phyloP scores from a whole-genome alignment of 2,329 filamentous ascomycete species.

The Fusarium xyrophilum region DNA sequence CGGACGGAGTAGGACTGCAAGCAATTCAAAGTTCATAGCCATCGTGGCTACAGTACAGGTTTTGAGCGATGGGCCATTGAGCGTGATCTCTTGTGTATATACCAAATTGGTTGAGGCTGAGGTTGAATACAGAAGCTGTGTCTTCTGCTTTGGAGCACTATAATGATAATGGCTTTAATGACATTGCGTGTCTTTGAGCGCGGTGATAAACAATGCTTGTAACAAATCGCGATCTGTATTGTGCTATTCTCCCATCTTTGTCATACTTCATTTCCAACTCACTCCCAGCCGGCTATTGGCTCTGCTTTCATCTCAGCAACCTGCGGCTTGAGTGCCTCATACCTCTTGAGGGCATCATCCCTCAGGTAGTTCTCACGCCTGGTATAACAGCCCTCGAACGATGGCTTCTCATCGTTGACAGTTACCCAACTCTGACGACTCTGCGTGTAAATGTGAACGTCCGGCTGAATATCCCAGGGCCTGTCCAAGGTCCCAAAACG shows the following conservation, averaged over 20 bases:
- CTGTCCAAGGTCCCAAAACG: conserved; percentile 55
- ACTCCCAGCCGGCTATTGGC: conserved; percentile 18
- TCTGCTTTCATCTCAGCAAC: conserved; percentile 28
- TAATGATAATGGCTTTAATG: conserved; percentile 28
- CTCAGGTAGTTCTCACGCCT: conserved; percentile 44
- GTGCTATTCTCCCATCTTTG: background rate
- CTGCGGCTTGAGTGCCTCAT: conserved; percentile 35
- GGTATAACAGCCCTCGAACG: conserved; percentile 48
- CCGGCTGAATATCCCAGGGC: conserved; percentile 49
- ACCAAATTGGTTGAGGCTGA: conserved; percentile 29
- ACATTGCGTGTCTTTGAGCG: background rate
- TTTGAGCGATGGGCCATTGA: conserved; percentile 24
- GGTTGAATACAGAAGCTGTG: conserved; percentile 34
- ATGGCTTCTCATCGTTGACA: conserved; percentile 47
- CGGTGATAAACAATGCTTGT: background rate
- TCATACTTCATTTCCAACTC: background rate
- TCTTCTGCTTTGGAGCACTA: conserved; percentile 25
- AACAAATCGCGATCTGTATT: background rate
- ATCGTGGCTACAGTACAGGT: conserved; percentile 4
- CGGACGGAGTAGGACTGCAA: conserved; percentile 20
- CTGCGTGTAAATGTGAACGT: conserved; percentile 54
- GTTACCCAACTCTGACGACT: conserved; percentile 50
- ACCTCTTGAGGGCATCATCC: conserved; percentile 45
- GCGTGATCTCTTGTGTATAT: conserved; percentile 32
- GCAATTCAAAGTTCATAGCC: conserved; percentile 16